Evolutionary conservation across 176 grass and related monocot species (phyloP).

Genomic region (Cenchrus fungigraminus): DNA sequence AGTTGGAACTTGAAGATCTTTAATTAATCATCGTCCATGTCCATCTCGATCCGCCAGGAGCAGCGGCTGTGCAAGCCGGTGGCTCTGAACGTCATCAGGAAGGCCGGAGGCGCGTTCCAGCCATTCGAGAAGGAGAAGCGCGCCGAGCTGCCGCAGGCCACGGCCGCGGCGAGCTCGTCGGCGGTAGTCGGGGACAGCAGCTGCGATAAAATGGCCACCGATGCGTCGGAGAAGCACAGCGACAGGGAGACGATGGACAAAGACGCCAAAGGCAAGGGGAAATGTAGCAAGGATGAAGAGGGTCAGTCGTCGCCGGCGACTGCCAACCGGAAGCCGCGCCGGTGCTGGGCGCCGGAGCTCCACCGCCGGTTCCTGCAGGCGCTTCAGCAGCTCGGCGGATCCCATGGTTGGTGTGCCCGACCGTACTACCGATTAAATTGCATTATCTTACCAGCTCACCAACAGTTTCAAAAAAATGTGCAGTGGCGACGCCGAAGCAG

Average conservation of each 20-base stretch:
- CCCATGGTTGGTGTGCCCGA: constrained; percentile 56
- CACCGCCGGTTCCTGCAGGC: constrained; percentile 75
- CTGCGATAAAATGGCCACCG: background rate
- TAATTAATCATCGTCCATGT: too few species aligned
- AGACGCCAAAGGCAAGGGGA: background rate
- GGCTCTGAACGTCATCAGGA: constrained; percentile 47
- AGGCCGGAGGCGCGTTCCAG: constrained; percentile 70
- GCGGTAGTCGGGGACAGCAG: constrained; percentile 40
- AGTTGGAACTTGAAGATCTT: background rate
- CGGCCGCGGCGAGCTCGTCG: constrained; percentile 48
- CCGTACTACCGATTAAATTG: background rate
- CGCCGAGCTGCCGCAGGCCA: constrained; percentile 39
- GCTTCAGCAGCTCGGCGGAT: constrained; percentile 82
- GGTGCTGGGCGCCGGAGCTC: constrained; percentile 91
- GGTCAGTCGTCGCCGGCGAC: constrained; percentile 45
- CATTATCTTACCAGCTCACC: constrained; percentile 20
- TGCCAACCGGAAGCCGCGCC: constrained; percentile 58
- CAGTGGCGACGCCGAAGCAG: constrained; percentile 80
- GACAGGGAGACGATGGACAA: constrained; percentile 14
- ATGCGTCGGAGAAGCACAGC: background rate
- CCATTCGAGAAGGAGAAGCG: constrained; percentile 73
- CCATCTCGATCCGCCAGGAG: constrained; percentile 30
- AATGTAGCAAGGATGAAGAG: constrained; percentile 47
- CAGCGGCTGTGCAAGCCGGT: constrained; percentile 59
- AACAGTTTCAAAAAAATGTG: background rate